Base-by-base conservation (phyloP, 75 land plant genomes). In the Gnetum montanum region DNA sequence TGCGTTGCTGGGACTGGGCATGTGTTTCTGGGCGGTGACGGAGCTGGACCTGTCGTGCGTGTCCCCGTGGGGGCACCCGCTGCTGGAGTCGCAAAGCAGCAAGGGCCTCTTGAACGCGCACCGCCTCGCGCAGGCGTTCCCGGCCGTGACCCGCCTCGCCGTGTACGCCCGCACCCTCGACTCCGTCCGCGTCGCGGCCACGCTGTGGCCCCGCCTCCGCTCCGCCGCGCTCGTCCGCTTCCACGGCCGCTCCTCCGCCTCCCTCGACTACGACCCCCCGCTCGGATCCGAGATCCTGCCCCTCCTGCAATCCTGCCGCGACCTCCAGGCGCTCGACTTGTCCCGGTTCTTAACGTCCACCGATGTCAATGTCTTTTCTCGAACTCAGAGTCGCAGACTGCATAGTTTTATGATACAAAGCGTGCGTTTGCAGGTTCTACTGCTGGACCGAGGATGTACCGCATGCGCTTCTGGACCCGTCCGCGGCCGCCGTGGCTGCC, bases 61-160 rank as follows among this genome's bases (percentile, higher is more conserved):
- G 49, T 84, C 95, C 48, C 98, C 98, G 1, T 94, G 96, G 91
- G 98, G 98, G 20, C 73, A 72, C 66, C 60, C 90, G 3, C 63
- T 81, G 18, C 57, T 76, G 31, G 61, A 65, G 8, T 49, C 68
- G 2, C 49, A 45, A 7, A n/a, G 45, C 0, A 34, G 15, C 16
- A 22, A 28, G 3, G 34, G 10, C 23, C 46, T 48, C 6, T 48
- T 71, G 15, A 40, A 67, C 30, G 80, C 51, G 8, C 63, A 28
- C 8, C 19, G 26, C 41, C 64, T 90, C 34, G 54, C 51, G 41
- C 43, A 10, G 13, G 70, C 83, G 34, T 89, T 89, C 46, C 96
- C 98, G 1, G 6, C 13, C 30, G 80, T 82, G 25, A 60, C 62
- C 5, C 47, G 65, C 35, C 64, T 88, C 53, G 60, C 81, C 1